A percentile compares a stretch with the other conserved stretches of the same genome.
phyloP scores from a whole-genome alignment of 805 yeast genomes.

The Candida caryicola region DNA sequence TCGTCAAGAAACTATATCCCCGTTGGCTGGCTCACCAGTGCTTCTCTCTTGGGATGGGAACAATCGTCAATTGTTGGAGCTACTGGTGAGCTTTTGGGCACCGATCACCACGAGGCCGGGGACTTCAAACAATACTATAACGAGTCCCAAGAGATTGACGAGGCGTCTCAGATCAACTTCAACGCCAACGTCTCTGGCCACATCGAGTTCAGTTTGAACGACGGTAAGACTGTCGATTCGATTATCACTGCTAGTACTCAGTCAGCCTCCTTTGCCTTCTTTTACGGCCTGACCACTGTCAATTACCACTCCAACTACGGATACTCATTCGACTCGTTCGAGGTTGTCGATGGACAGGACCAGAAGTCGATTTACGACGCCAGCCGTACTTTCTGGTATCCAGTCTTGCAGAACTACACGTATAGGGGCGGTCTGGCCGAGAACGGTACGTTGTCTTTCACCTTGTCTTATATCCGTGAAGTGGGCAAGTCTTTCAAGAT shows the following conservation, averaged over 20 bases:
- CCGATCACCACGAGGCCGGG: neutral
- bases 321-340: too few species aligned
- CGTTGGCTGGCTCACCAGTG: slow-evolving; percentile 60
- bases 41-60: slow-evolving; percentile 55
- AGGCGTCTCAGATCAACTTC: neutral
- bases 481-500: neutral
- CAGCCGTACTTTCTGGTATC: too few species aligned
- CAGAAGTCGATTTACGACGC: too few species aligned
- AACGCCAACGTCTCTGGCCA: neutral
- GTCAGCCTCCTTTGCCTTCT: too few species aligned
- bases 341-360: too few species aligned
- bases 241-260: neutral
- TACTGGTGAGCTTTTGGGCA: neutral
- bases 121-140: neutral
- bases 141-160: too few species aligned
- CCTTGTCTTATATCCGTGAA: neutral
- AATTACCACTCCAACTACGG: too few species aligned
- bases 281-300: too few species aligned
- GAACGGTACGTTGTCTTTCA: too few species aligned
- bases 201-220: neutral
- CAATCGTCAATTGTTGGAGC: slow-evolving; percentile 14
- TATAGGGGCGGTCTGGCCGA: neutral
- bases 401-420: too few species aligned
- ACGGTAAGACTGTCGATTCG: neutral
- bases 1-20: slow-evolving; percentile 28